A percentile compares a stretch with the other conserved stretches of the same genome.
These are phyloP conservation scores for Collybiopsis luxurians DNA, from an alignment of 768 basidiomycete genomes.

Conservation along the genomic window DNA sequence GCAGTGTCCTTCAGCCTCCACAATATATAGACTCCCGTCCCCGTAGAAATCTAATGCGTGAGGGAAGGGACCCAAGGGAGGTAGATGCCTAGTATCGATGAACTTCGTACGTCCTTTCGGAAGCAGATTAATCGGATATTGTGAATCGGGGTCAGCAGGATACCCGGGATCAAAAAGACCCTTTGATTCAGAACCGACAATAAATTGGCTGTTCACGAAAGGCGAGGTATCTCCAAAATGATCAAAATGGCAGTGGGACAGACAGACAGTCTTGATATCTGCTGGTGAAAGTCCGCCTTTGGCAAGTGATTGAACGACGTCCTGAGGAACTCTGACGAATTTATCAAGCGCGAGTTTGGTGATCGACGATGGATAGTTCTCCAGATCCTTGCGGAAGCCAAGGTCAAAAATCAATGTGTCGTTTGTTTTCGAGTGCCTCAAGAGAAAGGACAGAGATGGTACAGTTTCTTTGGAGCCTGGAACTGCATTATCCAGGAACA, in stretches of 20 bases:
- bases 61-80: constrained; percentile 35
- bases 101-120: constrained; percentile 37
- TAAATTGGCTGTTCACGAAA: constrained; percentile 5
- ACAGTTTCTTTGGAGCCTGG: constrained; percentile 22
- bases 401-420: constrained; percentile 52
- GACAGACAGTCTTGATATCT: constrained; percentile 34
- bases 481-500: constrained; percentile 32
- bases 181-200: constrained; percentile 1
- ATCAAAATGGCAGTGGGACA: constrained; percentile 8
- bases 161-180: constrained; percentile 27
- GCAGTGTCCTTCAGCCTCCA: constrained; percentile 58
- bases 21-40: constrained; percentile 57
- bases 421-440: constrained; percentile 42
- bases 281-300: constrained; percentile 45
- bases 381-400: constrained; percentile 47
- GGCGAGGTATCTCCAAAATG: neutral
- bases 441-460: constrained; percentile 52
- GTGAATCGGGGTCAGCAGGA: constrained; percentile 35
- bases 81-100: constrained; percentile 29
- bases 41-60: constrained; percentile 34
- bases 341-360: constrained; percentile 24
- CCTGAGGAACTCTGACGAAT: constrained; percentile 29
- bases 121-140: constrained; percentile 30
- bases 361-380: constrained; percentile 34
- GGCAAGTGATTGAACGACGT: constrained; percentile 44